Evolutionary conservation across 768 basidiomycete species (phyloP).

Genomic region (Arthromyces matolae): DNA sequence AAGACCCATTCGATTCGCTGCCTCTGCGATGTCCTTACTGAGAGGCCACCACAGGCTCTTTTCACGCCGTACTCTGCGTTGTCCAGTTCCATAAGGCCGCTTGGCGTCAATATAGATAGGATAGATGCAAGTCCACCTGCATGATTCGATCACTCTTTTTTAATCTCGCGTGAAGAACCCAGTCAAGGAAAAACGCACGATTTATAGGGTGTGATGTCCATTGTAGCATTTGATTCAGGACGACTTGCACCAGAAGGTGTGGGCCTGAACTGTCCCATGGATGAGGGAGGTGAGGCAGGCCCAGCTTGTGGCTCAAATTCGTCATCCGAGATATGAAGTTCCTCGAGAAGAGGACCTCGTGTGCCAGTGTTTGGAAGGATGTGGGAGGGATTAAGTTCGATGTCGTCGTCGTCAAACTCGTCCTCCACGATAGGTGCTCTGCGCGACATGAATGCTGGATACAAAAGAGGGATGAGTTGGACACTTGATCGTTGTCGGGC

Average conservation of each 20-base stretch:
- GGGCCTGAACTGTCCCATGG: constrained; percentile 25
- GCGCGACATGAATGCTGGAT: constrained; percentile 54
- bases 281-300: constrained; percentile 55
- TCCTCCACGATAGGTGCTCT: constrained; percentile 63
- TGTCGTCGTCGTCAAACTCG: constrained; percentile 91
- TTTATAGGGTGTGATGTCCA: constrained; percentile 82
- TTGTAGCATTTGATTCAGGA: constrained; percentile 32
- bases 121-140: constrained; percentile 93
- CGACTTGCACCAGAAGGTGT: constrained; percentile 20
- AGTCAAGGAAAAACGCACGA: constrained; percentile 46
- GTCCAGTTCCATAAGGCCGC: constrained; percentile 77
- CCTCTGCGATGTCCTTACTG: constrained; percentile 89
- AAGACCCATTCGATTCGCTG: constrained; percentile 71
- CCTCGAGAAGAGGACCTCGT: constrained; percentile 75
- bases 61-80: constrained; percentile 73
- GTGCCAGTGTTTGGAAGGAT: constrained; percentile 63
- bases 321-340: constrained; percentile 58
- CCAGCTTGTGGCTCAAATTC: constrained; percentile 46
- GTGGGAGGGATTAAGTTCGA: constrained; percentile 73
- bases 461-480: constrained; percentile 4
- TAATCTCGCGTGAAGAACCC: constrained; percentile 17
- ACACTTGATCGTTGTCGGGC: constrained; percentile 12
- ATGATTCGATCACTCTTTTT: constrained; percentile 13
- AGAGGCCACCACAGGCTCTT: constrained; percentile 94
- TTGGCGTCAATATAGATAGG: constrained; percentile 98